Conservation (phyloP, 23 red algal genomes). For the Gracilaria domingensis region DNA sequence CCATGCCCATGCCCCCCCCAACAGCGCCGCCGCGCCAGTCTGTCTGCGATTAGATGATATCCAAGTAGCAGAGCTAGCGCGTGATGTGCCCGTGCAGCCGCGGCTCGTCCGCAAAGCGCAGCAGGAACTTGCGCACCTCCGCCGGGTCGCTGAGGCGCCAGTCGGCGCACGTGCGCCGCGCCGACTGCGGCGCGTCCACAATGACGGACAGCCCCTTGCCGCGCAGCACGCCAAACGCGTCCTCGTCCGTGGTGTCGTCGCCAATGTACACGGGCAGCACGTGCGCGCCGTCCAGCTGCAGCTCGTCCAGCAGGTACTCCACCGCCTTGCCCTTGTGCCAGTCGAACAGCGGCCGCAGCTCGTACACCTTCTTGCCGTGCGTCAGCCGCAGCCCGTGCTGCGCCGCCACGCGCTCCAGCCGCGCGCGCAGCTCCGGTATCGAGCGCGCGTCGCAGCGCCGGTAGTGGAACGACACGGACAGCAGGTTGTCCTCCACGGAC, state of each 20-base stretch:
- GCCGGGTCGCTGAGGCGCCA: slow-evolving; percentile 57
- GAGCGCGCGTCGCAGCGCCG: slow-evolving; percentile 44
- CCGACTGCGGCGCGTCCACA: slow-evolving; percentile 22
- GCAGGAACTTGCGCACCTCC: slow-evolving; percentile 71
- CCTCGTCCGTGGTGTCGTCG: slow-evolving; percentile 95
- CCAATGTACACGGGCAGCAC: slow-evolving; percentile 93
- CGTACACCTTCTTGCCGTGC: slow-evolving; percentile 87
- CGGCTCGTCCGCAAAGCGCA: slow-evolving; percentile 44
- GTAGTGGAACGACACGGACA: slow-evolving; percentile 87
- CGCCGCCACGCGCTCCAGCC: slow-evolving; percentile 54
- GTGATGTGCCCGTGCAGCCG: too few species aligned
- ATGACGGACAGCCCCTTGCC: slow-evolving; percentile 64
- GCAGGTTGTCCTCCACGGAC: slow-evolving; percentile 83
- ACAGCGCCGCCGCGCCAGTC: too few species aligned
- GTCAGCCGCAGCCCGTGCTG: slow-evolving; percentile 61
- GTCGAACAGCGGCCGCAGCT: slow-evolving; percentile 81
- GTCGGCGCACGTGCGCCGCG: slow-evolving; percentile 57
- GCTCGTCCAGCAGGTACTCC: slow-evolving; percentile 73
- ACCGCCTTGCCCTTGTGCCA: slow-evolving; percentile 97
- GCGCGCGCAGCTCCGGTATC: background rate
- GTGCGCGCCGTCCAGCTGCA: slow-evolving; percentile 70
- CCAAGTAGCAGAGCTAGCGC: too few species aligned
- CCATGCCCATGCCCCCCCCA: too few species aligned
- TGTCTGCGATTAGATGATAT: too few species aligned
- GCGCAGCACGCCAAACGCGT: slow-evolving; percentile 75